Conservation (phyloP, 2,329 filamentous ascomycete genomes). For the Venturia pyrina region DNA sequence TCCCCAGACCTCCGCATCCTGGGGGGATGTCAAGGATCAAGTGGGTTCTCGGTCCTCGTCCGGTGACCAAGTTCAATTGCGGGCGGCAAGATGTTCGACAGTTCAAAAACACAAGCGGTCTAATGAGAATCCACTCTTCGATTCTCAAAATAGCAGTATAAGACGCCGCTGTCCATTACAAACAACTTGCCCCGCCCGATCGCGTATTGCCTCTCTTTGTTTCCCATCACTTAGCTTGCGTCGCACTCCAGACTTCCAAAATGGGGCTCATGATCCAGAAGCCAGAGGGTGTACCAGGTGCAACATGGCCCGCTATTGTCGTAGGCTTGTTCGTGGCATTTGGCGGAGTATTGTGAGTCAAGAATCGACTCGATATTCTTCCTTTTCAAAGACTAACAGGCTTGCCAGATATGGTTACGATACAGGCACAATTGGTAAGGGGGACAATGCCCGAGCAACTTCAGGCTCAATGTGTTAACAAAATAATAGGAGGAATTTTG, state of each 20-base stretch:
- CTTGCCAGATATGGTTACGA: not conserved
- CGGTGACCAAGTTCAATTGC: not conserved
- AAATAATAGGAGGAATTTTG: constrained; percentile 45
- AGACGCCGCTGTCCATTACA: not conserved
- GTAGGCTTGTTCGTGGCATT: constrained; percentile 36
- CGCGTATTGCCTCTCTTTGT: not conserved
- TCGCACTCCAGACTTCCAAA: not conserved
- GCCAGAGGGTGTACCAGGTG: constrained; percentile 53
- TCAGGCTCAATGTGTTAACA: not conserved
- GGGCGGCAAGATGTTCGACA: not conserved
- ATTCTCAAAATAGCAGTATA: not conserved
- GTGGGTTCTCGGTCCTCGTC: not conserved
- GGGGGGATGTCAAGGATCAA: not conserved
- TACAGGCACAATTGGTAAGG: not conserved
- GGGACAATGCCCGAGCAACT: not conserved
- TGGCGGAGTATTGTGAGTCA: constrained; percentile 15
- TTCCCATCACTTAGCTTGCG: not conserved
- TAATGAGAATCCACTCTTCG: not conserved
- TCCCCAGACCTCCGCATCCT: not conserved
- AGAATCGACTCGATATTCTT: not conserved
- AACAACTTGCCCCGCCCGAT: not conserved
- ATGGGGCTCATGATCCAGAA: not conserved
- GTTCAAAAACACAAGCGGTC: not conserved
- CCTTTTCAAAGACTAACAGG: not conserved
- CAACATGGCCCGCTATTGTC: constrained; percentile 24